Percentiles rank a stretch among this genome's conserved stretches.
Evolutionary conservation across 305 asterid genomes (phyloP).

Genomic region (Ilex paraguariensis): DNA sequence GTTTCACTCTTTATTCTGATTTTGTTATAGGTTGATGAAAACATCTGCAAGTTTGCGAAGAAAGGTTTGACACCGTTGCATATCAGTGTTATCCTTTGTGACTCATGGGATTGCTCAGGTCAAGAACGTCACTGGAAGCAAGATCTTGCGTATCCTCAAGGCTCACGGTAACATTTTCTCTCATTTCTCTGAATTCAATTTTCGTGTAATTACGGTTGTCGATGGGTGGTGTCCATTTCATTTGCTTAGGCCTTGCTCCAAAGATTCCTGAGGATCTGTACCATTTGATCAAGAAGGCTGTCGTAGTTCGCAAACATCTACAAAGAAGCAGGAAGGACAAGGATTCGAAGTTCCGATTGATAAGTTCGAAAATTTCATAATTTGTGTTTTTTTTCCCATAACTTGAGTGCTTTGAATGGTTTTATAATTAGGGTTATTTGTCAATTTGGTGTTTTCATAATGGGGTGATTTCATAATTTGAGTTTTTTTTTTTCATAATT

Average conservation of each 20-base stretch:
- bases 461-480: no score
- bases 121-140: conserved; percentile 76
- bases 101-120: conserved; percentile 88
- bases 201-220: background rate
- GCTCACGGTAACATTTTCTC: conserved; percentile 71
- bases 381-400: no score
- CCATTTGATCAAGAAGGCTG: no score
- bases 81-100: conserved; percentile 86
- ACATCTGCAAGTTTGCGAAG: conserved; percentile 75
- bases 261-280: conserved; percentile 81
- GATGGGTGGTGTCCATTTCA: no score
- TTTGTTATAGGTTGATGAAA: conserved; percentile 48
- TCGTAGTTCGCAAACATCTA: conserved; percentile 80
- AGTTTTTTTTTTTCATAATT: no score
- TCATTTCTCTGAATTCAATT: background rate
- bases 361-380: no score
- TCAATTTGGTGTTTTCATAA: no score
- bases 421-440: no score
- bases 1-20: no score
- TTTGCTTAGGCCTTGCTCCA: conserved; percentile 60
- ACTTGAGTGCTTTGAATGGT: no score
- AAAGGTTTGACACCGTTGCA: conserved; percentile 81
- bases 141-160: conserved; percentile 74
- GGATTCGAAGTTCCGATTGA: conserved; percentile 73
- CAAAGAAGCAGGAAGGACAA: conserved; percentile 87